Evolutionary conservation across 2,329 filamentous ascomycete genomes (phyloP).

Genomic region (Furcasterigmium furcatum): DNA sequence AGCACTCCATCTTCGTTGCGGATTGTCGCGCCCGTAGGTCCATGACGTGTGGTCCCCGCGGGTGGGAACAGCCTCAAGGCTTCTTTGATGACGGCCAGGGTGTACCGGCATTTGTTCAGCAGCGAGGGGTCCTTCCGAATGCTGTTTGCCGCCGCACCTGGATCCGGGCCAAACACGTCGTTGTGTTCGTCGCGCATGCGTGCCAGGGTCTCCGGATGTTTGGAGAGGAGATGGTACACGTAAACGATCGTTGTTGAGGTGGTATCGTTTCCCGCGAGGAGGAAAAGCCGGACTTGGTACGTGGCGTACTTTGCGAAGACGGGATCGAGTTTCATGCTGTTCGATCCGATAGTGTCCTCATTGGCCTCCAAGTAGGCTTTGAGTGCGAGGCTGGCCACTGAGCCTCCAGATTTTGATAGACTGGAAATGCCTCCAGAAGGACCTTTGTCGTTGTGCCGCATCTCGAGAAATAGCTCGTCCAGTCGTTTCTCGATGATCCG

Average conservation of each 20-base stretch:
- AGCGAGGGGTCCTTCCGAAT: constrained; percentile 30
- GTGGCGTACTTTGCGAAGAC: constrained; percentile 21
- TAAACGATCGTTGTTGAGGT: constrained; percentile 23
- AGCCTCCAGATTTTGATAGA: too few relatives aligned
- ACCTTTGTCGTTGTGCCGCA: constrained; percentile 14
- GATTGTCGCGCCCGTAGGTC: too few relatives aligned
- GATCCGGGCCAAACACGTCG: constrained; percentile 36
- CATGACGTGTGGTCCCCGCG: too few relatives aligned
- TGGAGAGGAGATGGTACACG: constrained; percentile 18
- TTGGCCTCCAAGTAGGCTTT: constrained; percentile 20
- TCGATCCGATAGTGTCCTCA: constrained; percentile 8
- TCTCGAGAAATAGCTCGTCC: too few relatives aligned
- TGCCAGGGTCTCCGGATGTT: constrained; percentile 21
- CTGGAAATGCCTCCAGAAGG: too few relatives aligned
- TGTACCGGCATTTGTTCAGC: constrained; percentile 49
- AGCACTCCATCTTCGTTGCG: too few relatives aligned
- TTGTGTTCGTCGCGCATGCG: constrained; percentile 42
- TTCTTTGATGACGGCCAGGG: constrained; percentile 51
- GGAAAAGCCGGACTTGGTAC: constrained; percentile 23
- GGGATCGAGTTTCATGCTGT: constrained; percentile 9
- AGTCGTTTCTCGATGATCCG: too few relatives aligned
- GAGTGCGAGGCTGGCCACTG: constrained; percentile 22
- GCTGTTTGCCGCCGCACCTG: background rate
- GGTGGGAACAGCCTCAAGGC: constrained; percentile 49
- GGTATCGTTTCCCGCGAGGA: constrained; percentile 34